Conservation (phyloP, 108 stramenopile genomes). For the Halocafeteria seosinensis region DNA sequence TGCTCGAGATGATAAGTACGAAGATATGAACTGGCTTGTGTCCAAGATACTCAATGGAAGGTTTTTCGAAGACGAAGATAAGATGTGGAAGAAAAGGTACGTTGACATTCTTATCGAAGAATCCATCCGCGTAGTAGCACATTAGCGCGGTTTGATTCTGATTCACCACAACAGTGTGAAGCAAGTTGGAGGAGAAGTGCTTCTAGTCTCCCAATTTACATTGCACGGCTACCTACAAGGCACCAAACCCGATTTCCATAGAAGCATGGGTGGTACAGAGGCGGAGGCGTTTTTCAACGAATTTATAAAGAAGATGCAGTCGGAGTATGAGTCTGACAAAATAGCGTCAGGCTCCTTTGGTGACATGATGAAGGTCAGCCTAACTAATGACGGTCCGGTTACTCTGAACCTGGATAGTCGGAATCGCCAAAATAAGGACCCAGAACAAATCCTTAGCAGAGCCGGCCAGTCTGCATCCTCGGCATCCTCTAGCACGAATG, state of each 20-base stretch:
- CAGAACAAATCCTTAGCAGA: too few relatives aligned
- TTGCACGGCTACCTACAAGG: slow-evolving; percentile 6
- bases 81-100: not conserved
- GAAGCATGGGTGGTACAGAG: not conserved
- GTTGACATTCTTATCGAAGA: not conserved
- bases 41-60: not conserved
- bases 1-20: not conserved
- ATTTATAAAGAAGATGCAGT: not conserved
- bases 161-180: not conserved
- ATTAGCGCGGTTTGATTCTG: not conserved
- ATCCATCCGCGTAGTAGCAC: too few relatives aligned
- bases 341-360: slow-evolving; percentile 26
- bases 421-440: not conserved
- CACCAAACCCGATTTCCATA: slow-evolving; percentile 7
- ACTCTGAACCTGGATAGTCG: slow-evolving; percentile 21
- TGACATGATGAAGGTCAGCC: slow-evolving; percentile 23
- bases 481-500: too few relatives aligned
- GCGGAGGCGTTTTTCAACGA: not conserved
- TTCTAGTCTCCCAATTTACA: slow-evolving; percentile 13
- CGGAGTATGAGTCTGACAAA: not conserved
- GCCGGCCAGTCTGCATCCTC: too few relatives aligned
- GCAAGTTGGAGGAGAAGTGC: not conserved
- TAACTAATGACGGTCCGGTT: slow-evolving; percentile 27
- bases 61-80: not conserved
- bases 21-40: not conserved